Percentiles rank a stretch among this genome's conserved stretches.
phyloP scores from a whole-genome alignment of 331 rosid species.

The Acacia concinna region DNA sequence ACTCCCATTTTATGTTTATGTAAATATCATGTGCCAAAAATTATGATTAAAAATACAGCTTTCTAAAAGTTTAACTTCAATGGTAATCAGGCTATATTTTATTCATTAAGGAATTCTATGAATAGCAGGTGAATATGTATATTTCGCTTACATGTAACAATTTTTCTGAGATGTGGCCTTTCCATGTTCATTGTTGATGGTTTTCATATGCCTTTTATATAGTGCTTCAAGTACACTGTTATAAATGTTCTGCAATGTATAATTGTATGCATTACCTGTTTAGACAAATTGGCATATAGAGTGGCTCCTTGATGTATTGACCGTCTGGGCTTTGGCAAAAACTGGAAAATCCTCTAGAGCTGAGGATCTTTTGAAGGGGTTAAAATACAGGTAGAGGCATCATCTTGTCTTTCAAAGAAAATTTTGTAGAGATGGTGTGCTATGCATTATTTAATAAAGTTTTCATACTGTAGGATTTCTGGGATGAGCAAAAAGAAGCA shows the following conservation, averaged over 20 bases:
- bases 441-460: constrained; percentile 11
- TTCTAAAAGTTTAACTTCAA: neutral
- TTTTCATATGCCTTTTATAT: constrained; percentile 19
- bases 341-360: constrained; percentile 56
- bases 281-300: constrained; percentile 83
- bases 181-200: neutral
- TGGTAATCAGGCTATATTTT: neutral
- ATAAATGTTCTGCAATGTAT: constrained; percentile 15
- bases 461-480: constrained; percentile 45
- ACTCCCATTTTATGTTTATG: too few relatives aligned
- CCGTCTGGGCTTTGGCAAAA: constrained; percentile 70
- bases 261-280: constrained; percentile 15
- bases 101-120: neutral
- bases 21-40: neutral
- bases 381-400: constrained; percentile 60
- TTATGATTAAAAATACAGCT: neutral
- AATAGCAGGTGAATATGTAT: neutral
- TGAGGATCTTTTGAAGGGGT: constrained; percentile 65
- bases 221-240: constrained; percentile 9
- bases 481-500: constrained; percentile 64
- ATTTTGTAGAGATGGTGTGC: neutral
- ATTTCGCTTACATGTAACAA: neutral
- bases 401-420: constrained; percentile 20
- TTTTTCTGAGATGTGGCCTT: neutral
- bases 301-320: constrained; percentile 72